Conservation (phyloP, 176 grass and related monocot genomes). For the Ananas comosus region DNA sequence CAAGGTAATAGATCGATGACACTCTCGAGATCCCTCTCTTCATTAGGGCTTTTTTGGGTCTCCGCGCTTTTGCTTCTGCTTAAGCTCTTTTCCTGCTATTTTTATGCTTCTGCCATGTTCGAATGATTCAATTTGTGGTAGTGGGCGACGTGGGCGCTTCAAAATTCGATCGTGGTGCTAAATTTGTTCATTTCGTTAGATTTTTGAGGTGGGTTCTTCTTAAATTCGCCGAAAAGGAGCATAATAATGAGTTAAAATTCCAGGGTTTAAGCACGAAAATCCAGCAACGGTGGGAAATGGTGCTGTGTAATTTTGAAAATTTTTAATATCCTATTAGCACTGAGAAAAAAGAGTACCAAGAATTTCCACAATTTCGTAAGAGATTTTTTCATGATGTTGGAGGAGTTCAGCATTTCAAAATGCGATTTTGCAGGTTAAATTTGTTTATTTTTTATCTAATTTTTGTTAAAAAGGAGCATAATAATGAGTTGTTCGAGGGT, state of each 20-base stretch:
- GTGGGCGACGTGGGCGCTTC: background rate
- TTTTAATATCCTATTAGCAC: no score
- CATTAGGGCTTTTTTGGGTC: background rate
- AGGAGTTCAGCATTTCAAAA: no score
- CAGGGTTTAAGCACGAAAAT: background rate
- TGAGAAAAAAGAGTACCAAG: no score
- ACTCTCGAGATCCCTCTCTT: background rate
- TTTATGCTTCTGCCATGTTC: background rate
- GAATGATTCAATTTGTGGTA: constrained; percentile 6
- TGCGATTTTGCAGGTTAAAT: no score
- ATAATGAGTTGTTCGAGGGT: no score
- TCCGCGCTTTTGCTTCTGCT: background rate
- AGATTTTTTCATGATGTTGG: no score
- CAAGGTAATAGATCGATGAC: background rate
- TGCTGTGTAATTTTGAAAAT: no score
- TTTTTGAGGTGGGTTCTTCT: background rate
- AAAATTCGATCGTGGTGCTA: constrained; percentile 1
- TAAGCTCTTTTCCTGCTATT: background rate
- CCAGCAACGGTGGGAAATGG: no score
- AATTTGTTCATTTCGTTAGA: background rate
- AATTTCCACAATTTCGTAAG: no score
- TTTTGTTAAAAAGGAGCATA: no score
- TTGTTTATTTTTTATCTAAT: no score
- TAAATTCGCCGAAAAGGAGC: background rate
- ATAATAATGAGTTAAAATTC: background rate